Conservation (phyloP, 2,329 filamentous ascomycete genomes). For the Fusarium mangiferae region DNA sequence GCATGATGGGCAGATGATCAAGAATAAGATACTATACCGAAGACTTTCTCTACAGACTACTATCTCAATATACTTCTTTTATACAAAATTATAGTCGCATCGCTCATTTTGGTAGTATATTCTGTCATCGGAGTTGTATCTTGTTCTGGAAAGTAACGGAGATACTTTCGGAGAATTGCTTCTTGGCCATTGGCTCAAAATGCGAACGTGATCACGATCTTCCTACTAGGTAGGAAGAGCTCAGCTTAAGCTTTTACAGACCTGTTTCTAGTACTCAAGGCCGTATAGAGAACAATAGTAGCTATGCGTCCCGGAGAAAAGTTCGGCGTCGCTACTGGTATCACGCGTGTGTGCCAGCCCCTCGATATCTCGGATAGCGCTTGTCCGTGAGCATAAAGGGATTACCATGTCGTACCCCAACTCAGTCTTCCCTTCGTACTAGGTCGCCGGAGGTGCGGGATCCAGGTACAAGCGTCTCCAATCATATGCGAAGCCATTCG, state of each 20-base stretch:
- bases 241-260: not conserved
- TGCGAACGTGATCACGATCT: not conserved
- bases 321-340: not conserved
- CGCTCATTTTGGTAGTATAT: not conserved
- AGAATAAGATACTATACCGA: rapidly evolving
- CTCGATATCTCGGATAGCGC: not conserved
- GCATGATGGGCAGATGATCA: not conserved
- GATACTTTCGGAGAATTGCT: slow-evolving; percentile 33
- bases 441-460: rapidly evolving
- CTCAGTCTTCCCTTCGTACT: rapidly evolving
- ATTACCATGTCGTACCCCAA: rapidly evolving
- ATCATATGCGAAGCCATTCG: not conserved
- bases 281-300: not conserved
- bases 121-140: slow-evolving; percentile 37
- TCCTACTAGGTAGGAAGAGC: no score
- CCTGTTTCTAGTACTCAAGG: no score
- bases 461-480: rapidly evolving
- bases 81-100: slow-evolving; percentile 4
- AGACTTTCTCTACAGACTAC: not conserved
- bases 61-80: not conserved
- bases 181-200: not conserved
- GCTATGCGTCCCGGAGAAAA: not conserved
- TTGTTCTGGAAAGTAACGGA: slow-evolving; percentile 32
- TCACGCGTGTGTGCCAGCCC: not conserved
- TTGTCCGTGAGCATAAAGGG: not conserved